Evolutionary conservation across 306 rosid genomes (phyloP).

Genomic region (Purshia tridentata): DNA sequence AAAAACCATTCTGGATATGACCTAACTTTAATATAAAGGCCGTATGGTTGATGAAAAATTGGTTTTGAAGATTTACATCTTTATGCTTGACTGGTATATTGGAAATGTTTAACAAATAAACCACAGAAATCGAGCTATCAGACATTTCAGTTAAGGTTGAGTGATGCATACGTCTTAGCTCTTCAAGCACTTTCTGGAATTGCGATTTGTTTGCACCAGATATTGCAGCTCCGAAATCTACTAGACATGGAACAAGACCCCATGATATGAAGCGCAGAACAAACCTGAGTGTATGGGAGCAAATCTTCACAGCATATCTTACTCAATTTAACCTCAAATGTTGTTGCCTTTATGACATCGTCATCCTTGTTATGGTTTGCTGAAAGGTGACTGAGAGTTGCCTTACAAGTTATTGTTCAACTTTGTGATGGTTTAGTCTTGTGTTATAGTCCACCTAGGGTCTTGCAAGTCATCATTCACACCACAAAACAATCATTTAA

Average conservation of each 20-base stretch:
- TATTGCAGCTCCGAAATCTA: slow-evolving; percentile 92
- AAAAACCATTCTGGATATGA: slow-evolving; percentile 17
- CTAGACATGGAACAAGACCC: slow-evolving; percentile 59
- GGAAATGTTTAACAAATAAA: background rate
- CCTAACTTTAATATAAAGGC: slow-evolving; percentile 9
- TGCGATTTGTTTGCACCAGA: slow-evolving; percentile 88
- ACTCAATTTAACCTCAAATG: slow-evolving; percentile 76
- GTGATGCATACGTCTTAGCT: slow-evolving; percentile 71
- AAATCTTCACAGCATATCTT: slow-evolving; percentile 81
- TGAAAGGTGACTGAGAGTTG: background rate
- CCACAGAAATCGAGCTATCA: background rate
- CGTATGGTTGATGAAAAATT: slow-evolving; percentile 11
- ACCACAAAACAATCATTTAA: too few relatives aligned
- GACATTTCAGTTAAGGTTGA: background rate
- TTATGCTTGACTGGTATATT: background rate
- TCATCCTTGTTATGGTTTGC: slow-evolving; percentile 63
- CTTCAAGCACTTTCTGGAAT: slow-evolving; percentile 88
- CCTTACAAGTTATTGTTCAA: background rate
- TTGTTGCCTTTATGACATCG: slow-evolving; percentile 69
- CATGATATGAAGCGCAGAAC: background rate
- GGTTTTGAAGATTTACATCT: slow-evolving; percentile 12
- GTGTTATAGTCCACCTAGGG: background rate
- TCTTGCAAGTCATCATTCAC: background rate
- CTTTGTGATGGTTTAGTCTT: background rate
- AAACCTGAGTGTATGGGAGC: slow-evolving; percentile 77